These are phyloP conservation scores for Noccaea bulbosa DNA, from an alignment of 345 rosid genomes.

Conservation along the genomic window DNA sequence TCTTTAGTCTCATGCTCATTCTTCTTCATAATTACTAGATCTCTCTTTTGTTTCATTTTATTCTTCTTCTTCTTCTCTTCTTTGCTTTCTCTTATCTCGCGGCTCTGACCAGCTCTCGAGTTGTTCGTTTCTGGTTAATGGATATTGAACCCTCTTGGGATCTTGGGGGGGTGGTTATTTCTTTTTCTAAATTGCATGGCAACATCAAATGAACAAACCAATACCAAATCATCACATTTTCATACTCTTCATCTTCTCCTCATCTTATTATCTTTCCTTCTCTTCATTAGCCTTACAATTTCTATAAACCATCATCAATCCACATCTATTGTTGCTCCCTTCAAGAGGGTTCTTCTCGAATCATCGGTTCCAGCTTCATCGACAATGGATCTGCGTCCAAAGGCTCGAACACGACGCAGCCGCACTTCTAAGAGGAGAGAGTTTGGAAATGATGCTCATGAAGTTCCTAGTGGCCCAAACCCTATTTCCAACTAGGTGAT, in stretches of 20 bases:
- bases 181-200: constrained; percentile 77
- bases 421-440: constrained; percentile 44
- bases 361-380: constrained; percentile 47
- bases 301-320: constrained; percentile 37
- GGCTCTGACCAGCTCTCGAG: constrained; percentile 50
- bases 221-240: constrained; percentile 45
- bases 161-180: constrained; percentile 84
- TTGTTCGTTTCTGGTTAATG: constrained; percentile 88
- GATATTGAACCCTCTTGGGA: constrained; percentile 97
- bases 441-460: constrained; percentile 66
- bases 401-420: constrained; percentile 31
- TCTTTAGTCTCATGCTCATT: constrained; percentile 33
- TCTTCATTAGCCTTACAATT: constrained; percentile 49
- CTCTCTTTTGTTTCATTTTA: constrained; percentile 26
- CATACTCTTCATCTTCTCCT: constrained; percentile 41
- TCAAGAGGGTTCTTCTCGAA: constrained; percentile 59
- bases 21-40: constrained; percentile 22
- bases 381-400: constrained; percentile 50
- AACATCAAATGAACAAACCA: constrained; percentile 51
- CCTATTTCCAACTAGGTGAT: constrained; percentile 82
- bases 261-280: constrained; percentile 47
- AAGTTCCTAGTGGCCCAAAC: constrained; percentile 94
- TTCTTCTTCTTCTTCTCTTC: constrained; percentile 17
- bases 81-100: constrained; percentile 7
- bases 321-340: constrained; percentile 31